Percentiles rank a stretch among this genome's conserved stretches.
phyloP scores from a whole-genome alignment of 2,329 filamentous ascomycete genomes.

The Neophaeococcomyces mojaviensis region DNA sequence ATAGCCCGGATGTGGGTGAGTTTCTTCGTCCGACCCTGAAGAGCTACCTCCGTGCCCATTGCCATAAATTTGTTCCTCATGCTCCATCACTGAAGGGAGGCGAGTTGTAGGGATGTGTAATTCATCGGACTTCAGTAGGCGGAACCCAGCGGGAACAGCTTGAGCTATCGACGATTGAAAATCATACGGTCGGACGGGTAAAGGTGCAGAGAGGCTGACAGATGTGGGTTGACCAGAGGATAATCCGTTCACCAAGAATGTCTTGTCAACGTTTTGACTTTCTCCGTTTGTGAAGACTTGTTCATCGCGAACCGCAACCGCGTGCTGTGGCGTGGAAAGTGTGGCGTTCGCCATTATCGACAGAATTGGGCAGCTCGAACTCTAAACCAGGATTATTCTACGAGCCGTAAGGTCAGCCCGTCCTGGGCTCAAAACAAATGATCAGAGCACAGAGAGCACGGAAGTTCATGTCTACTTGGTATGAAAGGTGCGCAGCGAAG shows the following conservation, averaged over 20 bases:
- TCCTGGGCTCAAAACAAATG: not conserved
- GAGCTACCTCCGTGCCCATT: constrained; percentile 37
- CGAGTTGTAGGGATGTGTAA: not conserved
- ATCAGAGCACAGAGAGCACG: not conserved
- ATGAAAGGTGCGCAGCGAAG: no score
- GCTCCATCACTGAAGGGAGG: constrained; percentile 33
- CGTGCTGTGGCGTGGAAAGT: not conserved
- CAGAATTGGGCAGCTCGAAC: not conserved
- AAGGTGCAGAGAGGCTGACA: not conserved
- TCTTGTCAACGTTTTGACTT: not conserved
- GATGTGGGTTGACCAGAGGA: not conserved
- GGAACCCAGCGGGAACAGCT: not conserved
- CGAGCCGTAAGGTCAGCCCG: not conserved
- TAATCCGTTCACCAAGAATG: not conserved
- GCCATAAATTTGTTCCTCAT: constrained; percentile 32
- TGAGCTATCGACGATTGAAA: not conserved
- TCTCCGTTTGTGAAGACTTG: not conserved
- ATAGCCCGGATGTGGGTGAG: constrained; percentile 25
- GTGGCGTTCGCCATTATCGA: not conserved
- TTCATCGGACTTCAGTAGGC: constrained; percentile 7
- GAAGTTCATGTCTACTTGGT: no score
- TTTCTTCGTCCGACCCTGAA: constrained; percentile 19
- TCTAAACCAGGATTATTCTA: constrained; percentile 1
- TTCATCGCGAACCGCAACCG: not conserved
- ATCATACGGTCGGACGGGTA: not conserved